Evolutionary conservation across 345 rosid genomes (phyloP).

Genomic region (Turnera subulata): DNA sequence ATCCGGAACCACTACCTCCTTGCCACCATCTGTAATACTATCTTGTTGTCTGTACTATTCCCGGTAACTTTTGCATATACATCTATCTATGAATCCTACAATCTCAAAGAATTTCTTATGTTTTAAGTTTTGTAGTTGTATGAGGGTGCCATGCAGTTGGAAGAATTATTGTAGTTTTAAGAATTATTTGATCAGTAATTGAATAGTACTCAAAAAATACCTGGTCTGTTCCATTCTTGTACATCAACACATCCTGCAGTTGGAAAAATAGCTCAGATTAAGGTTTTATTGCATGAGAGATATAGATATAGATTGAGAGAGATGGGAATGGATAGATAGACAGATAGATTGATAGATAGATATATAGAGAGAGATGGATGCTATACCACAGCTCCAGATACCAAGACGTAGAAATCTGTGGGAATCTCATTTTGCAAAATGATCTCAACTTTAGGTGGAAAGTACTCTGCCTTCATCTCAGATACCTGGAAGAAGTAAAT

Average conservation of each 20-base stretch:
- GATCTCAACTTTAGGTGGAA: constrained; percentile 90
- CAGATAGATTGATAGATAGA: background rate
- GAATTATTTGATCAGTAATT: background rate
- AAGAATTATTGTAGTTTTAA: no score
- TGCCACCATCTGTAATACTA: no score
- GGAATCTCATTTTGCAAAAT: constrained; percentile 85
- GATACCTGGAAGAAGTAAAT: constrained; percentile 48
- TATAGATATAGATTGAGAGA: constrained; percentile 1
- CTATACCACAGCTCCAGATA: constrained; percentile 84
- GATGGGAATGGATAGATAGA: constrained; percentile 4
- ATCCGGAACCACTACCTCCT: no score
- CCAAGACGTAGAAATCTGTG: constrained; percentile 82
- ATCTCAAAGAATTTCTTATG: no score
- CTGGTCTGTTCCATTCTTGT: constrained; percentile 75
- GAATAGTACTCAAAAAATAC: constrained; percentile 27
- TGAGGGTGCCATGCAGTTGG: background rate
- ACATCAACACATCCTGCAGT: constrained; percentile 65
- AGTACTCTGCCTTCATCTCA: constrained; percentile 79
- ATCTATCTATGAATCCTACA: no score
- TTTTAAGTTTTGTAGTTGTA: no score
- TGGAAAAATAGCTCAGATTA: constrained; percentile 14
- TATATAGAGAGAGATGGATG: constrained; percentile 9
- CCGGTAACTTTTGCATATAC: no score
- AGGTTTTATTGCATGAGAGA: background rate
- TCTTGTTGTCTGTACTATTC: no score